phyloP scores from a whole-genome alignment of 2,329 filamentous ascomycete species.

The Epichloe aotearoae region DNA sequence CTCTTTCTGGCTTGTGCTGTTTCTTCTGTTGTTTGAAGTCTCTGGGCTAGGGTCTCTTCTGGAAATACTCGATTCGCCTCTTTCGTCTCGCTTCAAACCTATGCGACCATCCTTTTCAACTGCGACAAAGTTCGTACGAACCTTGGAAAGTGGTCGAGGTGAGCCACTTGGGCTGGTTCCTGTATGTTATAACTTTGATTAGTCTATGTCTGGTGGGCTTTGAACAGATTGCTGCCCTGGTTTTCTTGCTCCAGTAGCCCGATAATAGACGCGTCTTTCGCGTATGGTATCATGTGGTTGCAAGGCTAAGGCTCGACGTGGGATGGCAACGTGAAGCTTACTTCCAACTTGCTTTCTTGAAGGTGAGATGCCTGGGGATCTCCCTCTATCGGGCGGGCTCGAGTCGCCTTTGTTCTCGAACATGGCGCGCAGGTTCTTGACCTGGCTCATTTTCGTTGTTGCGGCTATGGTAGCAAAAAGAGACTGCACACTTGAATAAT shows the following conservation, averaged over 20 bases:
- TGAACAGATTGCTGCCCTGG: not conserved
- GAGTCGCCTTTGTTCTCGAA: conserved; percentile 61
- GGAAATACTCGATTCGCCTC: conserved; percentile 25
- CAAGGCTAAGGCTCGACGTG: not conserved
- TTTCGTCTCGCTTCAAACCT: conserved; percentile 32
- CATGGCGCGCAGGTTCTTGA: conserved; percentile 66
- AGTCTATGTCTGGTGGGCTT: conserved; percentile 9
- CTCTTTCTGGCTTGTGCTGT: conserved; percentile 26
- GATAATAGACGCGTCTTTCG: not conserved
- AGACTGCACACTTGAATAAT: not conserved
- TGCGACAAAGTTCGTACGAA: conserved; percentile 62
- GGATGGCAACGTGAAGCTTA: conserved; percentile 7
- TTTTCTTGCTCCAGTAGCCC: not conserved
- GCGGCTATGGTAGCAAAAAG: too few species aligned
- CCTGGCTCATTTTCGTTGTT: conserved; percentile 41
- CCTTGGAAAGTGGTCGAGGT: conserved; percentile 57
- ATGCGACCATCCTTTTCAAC: conserved; percentile 53
- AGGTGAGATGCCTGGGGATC: conserved; percentile 44
- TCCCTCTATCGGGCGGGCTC: conserved; percentile 54
- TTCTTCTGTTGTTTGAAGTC: conserved; percentile 17
- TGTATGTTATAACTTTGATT: conserved; percentile 12
- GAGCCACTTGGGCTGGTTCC: conserved; percentile 30
- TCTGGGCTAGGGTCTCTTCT: conserved; percentile 23
- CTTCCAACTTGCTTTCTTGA: conserved; percentile 10
- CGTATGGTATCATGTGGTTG: not conserved